Conservation (phyloP, 225 moss, liverwort and hornwort species). For the Antitrichia curtipendula region DNA sequence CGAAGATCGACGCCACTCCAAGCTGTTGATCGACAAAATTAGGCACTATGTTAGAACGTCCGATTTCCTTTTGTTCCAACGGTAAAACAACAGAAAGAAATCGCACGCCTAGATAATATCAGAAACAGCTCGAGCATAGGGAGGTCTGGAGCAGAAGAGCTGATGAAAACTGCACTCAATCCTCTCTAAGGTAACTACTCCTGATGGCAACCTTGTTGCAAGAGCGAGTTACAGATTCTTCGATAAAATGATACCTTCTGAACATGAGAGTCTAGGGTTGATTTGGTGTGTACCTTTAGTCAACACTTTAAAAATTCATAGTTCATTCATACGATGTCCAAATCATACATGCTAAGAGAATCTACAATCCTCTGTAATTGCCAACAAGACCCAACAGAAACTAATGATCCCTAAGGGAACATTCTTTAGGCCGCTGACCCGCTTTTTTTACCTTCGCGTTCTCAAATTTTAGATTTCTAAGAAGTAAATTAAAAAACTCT, state of each 20-base stretch:
- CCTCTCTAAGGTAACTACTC: background rate
- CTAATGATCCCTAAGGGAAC: background rate
- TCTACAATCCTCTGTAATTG: background rate
- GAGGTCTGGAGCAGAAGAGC: background rate
- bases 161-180: background rate
- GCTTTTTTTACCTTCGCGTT: background rate
- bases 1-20: constrained; percentile 39
- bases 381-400: background rate
- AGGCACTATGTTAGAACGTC: background rate
- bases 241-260: background rate
- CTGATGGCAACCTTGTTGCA: background rate
- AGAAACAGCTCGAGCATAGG: background rate
- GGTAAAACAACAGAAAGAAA: background rate
- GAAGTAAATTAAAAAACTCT: too few relatives aligned
- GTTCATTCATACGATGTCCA: background rate
- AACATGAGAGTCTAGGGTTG: background rate
- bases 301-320: background rate
- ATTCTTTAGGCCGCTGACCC: background rate
- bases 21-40: constrained; percentile 17
- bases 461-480: background rate
- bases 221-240: background rate
- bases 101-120: background rate
- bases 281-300: background rate
- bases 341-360: background rate
- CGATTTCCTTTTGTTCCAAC: background rate